Evolutionary conservation across 192 early-diverging fungal species (phyloP).

Genomic region (Entophlyctis luteolus): DNA sequence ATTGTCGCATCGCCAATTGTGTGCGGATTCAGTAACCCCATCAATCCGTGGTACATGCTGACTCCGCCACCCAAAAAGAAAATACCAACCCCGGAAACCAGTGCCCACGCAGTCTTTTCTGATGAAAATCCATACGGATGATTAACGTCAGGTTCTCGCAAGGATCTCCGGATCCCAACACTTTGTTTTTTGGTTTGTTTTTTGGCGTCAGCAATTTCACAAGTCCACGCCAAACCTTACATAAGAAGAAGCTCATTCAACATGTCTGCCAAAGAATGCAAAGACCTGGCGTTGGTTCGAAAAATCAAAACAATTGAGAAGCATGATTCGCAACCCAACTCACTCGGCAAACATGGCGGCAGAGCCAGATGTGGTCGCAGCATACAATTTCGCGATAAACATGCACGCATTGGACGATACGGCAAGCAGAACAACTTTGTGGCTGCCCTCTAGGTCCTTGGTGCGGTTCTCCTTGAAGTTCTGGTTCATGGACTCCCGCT

Average conservation of each 20-base stretch:
- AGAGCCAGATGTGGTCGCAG: constrained; percentile 49
- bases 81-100: constrained; percentile 49
- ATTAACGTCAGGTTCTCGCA: constrained; percentile 41
- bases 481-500: constrained; percentile 18
- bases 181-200: constrained; percentile 10
- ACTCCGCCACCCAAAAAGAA: constrained; percentile 59
- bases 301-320: constrained; percentile 8
- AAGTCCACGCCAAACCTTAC: neutral
- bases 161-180: constrained; percentile 41
- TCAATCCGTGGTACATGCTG: constrained; percentile 52
- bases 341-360: constrained; percentile 58
- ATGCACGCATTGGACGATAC: constrained; percentile 45
- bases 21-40: constrained; percentile 37
- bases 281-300: constrained; percentile 39
- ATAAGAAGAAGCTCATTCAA: constrained; percentile 16
- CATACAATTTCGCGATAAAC: constrained; percentile 51
- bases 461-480: constrained; percentile 24
- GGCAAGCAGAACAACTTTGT: constrained; percentile 53
- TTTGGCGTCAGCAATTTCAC: neutral
- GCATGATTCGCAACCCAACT: constrained; percentile 7
- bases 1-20: constrained; percentile 41
- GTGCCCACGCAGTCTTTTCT: constrained; percentile 57
- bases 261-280: constrained; percentile 47
- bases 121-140: constrained; percentile 57
- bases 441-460: constrained; percentile 41